Evolutionary conservation across 768 basidiomycete species (phyloP), one percentile per base, ranked within the genome.

Genomic region (Dioszegia crocea): DNA sequence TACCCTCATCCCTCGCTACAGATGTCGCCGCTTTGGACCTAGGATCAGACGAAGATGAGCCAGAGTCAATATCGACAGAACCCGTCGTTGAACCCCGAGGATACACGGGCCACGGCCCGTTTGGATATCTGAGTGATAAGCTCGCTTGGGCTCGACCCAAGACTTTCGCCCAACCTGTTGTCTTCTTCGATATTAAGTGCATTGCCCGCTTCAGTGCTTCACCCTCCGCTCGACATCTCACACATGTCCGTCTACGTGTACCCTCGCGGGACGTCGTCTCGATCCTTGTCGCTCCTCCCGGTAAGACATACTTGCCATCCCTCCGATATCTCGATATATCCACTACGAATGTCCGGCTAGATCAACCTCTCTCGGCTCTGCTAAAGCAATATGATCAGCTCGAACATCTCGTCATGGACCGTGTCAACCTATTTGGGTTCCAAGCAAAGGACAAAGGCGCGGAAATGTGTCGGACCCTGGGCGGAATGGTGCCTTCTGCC

Each of bases 161-260:
- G 39, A 65, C 68, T 8, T 80, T 80, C 53, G 92, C 91, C 1
- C 92, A 94, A 68, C 92, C 92, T 0, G 81, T 96, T 62, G 88
- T 91, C 2, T 90, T 92, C 78, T 88, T 88, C 74, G 82, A 76
- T 43, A 70, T 71, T 26, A 82, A 40, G 79, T 94, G 56, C 38
- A 76, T 93, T 50, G 77, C 81, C 0, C 71, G 71, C 1, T 75
- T 89, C 48, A 75, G 80, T 1, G 64, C 72, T 30, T 83, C 84
- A 0, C 76, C 79, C 0, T 76, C 81, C 11, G 74, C 81, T n/a
- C 53, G 57, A 12, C 66, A 77, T 39, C 78, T 87, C 44, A 82
- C 77, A 2, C 80, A 83, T 57, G 75, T 94, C 21, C 82, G 87
- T 17, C 76, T 93, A 29, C 84, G 88, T 31, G 81, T 93, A 23